These are phyloP conservation scores for Drechslera avenae DNA, from an alignment of 2,329 filamentous ascomycete species.

Conservation along the genomic window DNA sequence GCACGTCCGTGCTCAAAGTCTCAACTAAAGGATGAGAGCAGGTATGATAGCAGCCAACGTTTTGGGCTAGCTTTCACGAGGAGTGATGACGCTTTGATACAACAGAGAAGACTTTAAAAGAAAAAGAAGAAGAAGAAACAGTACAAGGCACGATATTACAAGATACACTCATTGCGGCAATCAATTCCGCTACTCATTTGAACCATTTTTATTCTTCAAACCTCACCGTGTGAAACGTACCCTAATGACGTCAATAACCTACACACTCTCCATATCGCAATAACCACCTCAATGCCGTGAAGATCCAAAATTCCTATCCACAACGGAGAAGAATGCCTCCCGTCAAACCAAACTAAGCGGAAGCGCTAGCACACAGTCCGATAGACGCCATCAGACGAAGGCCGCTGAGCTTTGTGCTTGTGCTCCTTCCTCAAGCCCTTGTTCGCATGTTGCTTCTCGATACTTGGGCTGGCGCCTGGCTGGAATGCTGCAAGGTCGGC, in stretches of 20 bases:
- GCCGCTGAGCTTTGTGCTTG: slow-evolving; percentile 52
- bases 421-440: slow-evolving; percentile 48
- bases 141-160: no score
- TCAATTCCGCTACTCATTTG: no score
- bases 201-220: no score
- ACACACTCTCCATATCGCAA: background rate
- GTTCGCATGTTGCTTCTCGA: slow-evolving; percentile 52
- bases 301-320: background rate
- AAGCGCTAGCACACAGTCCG: slow-evolving; percentile 52
- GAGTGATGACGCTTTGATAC: no score
- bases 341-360: background rate
- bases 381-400: slow-evolving; percentile 56
- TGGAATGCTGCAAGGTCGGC: slow-evolving; percentile 59
- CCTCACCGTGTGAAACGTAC: background rate
- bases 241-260: background rate
- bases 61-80: no score
- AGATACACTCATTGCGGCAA: no score
- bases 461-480: slow-evolving; percentile 39
- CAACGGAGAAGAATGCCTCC: background rate
- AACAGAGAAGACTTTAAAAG: no score
- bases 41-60: no score
- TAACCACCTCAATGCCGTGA: background rate
- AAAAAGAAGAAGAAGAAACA: no score
- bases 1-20: no score
- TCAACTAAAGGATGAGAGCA: no score